Conservation (phyloP, 2,329 filamentous ascomycete species). For the Diaporthe batatas region DNA sequence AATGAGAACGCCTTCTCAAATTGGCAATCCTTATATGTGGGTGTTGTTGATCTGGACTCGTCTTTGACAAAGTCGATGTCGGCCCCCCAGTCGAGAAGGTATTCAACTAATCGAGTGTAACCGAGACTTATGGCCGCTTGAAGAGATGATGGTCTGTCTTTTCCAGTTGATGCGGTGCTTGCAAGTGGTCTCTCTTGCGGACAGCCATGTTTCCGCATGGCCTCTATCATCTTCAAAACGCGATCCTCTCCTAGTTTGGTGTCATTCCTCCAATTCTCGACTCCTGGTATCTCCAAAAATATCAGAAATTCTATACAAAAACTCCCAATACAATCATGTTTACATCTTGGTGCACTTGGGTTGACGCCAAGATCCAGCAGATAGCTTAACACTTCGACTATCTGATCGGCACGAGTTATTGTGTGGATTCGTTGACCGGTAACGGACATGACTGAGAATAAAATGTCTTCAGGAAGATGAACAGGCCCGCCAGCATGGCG, state of each 20-base stretch:
- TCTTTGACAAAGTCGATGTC: not conserved
- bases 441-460: not conserved
- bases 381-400: not conserved
- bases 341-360: not conserved
- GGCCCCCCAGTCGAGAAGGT: not conserved
- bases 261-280: no score
- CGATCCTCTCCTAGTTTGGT: not conserved
- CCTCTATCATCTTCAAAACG: not conserved
- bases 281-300: no score
- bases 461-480: not conserved
- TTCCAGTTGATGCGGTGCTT: fast-evolving
- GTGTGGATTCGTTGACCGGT: no score
- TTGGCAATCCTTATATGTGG: fast-evolving
- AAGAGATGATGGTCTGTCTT: not conserved
- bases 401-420: no score
- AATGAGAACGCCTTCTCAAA: no score
- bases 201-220: not conserved
- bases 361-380: not conserved
- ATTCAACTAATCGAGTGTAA: not conserved
- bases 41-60: fast-evolving
- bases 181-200: not conserved
- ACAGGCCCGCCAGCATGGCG: not conserved
- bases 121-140: not conserved
- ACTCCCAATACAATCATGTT: fast-evolving
- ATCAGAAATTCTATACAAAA: not conserved